Evolutionary conservation across 345 rosid species (phyloP).

Genomic region (Syzygium oleosum): DNA sequence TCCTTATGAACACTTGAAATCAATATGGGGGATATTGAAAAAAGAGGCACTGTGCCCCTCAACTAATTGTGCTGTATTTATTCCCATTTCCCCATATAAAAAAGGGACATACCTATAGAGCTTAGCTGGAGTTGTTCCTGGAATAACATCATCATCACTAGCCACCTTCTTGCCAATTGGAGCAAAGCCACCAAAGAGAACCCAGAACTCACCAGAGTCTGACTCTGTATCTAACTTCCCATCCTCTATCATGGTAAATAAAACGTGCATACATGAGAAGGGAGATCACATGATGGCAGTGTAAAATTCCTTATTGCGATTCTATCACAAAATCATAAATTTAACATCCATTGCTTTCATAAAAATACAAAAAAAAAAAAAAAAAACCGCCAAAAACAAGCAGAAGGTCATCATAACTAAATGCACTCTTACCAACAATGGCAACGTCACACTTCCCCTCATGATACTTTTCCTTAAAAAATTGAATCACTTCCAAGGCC

Average conservation of each 20-base stretch:
- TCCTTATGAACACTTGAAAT: not conserved
- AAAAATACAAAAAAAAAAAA: not conserved
- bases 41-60: not conserved
- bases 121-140: constrained; percentile 65
- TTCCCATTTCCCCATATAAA: not conserved
- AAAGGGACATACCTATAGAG: constrained; percentile 49
- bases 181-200: constrained; percentile 92
- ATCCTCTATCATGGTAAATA: constrained; percentile 50
- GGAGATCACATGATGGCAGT: not conserved
- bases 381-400: not conserved
- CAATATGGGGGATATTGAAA: not conserved
- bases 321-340: not conserved
- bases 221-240: constrained; percentile 93
- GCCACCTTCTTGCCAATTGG: constrained; percentile 84
- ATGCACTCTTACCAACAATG: constrained; percentile 58
- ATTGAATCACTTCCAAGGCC: constrained; percentile 92
- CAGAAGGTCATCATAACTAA: not conserved
- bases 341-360: not conserved
- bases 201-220: constrained; percentile 95
- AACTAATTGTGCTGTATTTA: not conserved
- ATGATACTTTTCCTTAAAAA: constrained; percentile 83
- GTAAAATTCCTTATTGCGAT: not conserved
- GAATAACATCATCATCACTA: constrained; percentile 68
- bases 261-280: not conserved
- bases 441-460: constrained; percentile 78